Evolutionary conservation across 2,329 filamentous ascomycete species (phyloP).

Genomic region (Alternaria gaisen): DNA sequence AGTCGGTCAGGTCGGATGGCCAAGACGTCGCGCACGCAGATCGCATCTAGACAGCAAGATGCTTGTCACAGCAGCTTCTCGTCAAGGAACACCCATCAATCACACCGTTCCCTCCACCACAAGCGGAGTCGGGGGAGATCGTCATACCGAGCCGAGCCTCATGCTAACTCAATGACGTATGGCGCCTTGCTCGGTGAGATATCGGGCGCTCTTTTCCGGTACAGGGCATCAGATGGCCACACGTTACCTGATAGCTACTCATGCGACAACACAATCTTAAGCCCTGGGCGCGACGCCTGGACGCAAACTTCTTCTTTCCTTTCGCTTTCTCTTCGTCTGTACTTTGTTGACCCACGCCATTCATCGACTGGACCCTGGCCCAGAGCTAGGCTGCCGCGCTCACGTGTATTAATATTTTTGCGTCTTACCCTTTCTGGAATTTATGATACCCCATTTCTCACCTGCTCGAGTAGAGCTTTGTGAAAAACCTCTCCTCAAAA

Average conservation of each 20-base stretch:
- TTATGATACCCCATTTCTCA: conserved; percentile 30
- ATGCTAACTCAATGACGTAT: conserved; percentile 26
- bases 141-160: conserved; percentile 15
- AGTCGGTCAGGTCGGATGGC: neutral
- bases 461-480: conserved; percentile 22
- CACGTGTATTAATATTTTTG: conserved; percentile 23
- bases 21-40: conserved; percentile 19
- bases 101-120: neutral
- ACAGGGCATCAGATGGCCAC: conserved; percentile 20
- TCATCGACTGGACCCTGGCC: conserved; percentile 3
- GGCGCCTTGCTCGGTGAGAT: conserved; percentile 21
- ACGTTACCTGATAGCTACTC: conserved; percentile 22
- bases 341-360: neutral
- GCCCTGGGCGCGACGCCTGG: neutral
- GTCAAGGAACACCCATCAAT: conserved; percentile 1
- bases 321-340: neutral
- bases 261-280: conserved; percentile 4
- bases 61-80: neutral
- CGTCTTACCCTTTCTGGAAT: conserved; percentile 23
- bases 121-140: conserved; percentile 3
- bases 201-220: conserved; percentile 25
- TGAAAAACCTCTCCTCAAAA: conserved; percentile 38
- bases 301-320: neutral
- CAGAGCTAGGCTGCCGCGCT: conserved; percentile 9
- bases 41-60: conserved; percentile 24